Evolutionary conservation across 2,329 filamentous ascomycete species (phyloP).

Genomic region (Colletotrichum tropicicola): DNA sequence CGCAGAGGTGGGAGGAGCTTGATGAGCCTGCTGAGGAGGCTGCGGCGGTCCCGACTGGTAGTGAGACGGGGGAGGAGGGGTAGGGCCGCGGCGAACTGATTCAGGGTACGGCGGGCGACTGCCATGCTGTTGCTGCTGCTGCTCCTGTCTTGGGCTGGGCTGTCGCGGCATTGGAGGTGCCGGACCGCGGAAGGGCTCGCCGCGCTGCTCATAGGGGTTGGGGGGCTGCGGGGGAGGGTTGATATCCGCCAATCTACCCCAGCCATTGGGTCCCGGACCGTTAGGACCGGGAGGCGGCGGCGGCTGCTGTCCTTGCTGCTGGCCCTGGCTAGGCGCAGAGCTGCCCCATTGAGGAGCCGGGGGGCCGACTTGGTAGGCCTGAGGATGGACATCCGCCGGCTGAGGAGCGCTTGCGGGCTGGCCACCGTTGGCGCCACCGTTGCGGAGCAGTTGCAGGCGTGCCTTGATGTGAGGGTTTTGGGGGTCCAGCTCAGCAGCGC

Average conservation of each 20-base stretch:
- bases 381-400: constrained; percentile 94
- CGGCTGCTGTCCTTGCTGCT: constrained; percentile 45
- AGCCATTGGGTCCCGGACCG: constrained; percentile 63
- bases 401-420: constrained; percentile 82
- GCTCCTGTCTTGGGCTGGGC: constrained; percentile 79
- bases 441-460: constrained; percentile 87
- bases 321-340: constrained; percentile 66
- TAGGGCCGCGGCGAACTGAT: constrained; percentile 60
- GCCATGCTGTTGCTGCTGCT: constrained; percentile 55
- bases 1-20: constrained; percentile 43
- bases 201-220: constrained; percentile 81
- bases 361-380: constrained; percentile 89
- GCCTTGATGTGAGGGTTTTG: constrained; percentile 96
- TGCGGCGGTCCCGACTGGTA: constrained; percentile 61
- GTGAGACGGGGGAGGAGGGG: constrained; percentile 60
- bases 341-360: constrained; percentile 91
- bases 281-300: constrained; percentile 68
- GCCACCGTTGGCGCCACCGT: constrained; percentile 77
- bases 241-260: constrained; percentile 79
- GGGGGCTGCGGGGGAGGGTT: constrained; percentile 78
- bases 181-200: constrained; percentile 75
- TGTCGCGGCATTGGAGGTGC: constrained; percentile 75
- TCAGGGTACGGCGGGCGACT: constrained; percentile 26
- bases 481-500: constrained; percentile 93
- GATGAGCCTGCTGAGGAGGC: constrained; percentile 55